These are phyloP conservation scores for Fusarium avenaceum DNA, from an alignment of 2,329 filamentous ascomycete species.

Conservation along the genomic window DNA sequence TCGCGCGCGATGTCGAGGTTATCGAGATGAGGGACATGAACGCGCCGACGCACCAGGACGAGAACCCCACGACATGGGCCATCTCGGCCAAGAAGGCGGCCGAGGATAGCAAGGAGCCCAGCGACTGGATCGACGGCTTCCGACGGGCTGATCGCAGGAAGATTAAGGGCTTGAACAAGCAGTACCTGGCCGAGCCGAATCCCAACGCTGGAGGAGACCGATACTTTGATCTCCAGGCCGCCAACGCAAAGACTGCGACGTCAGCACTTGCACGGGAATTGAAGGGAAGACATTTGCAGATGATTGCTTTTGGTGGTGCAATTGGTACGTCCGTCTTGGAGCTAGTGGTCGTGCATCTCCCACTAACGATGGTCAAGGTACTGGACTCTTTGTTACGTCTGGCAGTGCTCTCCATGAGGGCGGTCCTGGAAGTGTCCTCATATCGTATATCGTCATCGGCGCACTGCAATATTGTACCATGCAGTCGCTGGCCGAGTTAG, in stretches of 20 bases:
- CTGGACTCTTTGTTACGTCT: conserved; percentile 90
- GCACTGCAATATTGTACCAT: conserved; percentile 92
- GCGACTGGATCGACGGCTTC: conserved; percentile 45
- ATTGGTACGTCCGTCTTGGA: conserved; percentile 70
- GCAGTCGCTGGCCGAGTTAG: conserved; percentile 91
- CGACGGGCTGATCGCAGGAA: conserved; percentile 39
- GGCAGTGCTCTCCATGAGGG: conserved; percentile 77
- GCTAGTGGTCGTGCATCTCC: no score
- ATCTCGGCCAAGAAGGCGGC: conserved; percentile 26
- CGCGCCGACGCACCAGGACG: conserved; percentile 16
- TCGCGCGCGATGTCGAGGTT: conserved; percentile 36
- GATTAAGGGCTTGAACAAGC: conserved; percentile 42
- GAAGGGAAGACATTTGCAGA: conserved; percentile 90
- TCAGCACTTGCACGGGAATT: conserved; percentile 81
- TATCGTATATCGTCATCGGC: conserved; percentile 83
- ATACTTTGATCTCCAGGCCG: conserved; percentile 68
- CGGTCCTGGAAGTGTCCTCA: conserved; percentile 81
- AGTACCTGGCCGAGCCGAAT: conserved; percentile 35
- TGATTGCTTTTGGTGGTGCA: conserved; percentile 96
- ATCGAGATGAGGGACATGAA: conserved; percentile 37
- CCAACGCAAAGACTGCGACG: conserved; percentile 80
- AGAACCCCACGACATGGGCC: conserved; percentile 24
- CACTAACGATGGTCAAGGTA: conserved; percentile 62
- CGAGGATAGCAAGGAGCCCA: conserved; percentile 19
- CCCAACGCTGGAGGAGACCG: conserved; percentile 53